Evolutionary conservation across 495 filamentous ascomycete species (phyloP), one percentile per base, ranked within the genome.

Genomic region (Immersiella caudata): DNA sequence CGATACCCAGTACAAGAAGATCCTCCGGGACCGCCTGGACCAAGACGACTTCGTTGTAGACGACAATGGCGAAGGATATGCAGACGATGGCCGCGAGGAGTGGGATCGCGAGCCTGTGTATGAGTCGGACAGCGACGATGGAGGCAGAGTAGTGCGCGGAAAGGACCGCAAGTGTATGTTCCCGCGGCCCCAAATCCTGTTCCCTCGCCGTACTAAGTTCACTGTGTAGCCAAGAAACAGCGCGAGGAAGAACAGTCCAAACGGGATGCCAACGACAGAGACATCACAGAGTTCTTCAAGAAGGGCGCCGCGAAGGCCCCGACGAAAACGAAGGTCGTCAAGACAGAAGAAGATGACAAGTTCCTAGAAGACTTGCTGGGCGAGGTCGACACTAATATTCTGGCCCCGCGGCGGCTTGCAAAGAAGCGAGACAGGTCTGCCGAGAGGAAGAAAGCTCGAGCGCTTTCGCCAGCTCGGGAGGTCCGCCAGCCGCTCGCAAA

Each of bases 31-130:
- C 54, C 90, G 96, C 22, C 83, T 99, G 54, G 92, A 96, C 75
- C 85, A 94, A 74, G 95, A 99, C 75, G 95, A 99, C 80, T 99
- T 99, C 67, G 94, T 99, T 64, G 92, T 99, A 62, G 92, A 96
- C 78, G 91, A 95, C 79, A 93, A 96, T 79, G 94, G 93, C 60
- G 91, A 91, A 68, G 92, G 93, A 26, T 99, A 99, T 75, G 94
- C 91, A 60, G 95, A 99, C 74, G 96, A 99, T 75, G 95, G 95
- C 64, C 91, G 95, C 59, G 95, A 99, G 75, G 95, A 97, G 55
- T 99, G 95, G 96, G 93, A 96, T 68, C 82, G 84, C 65, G 87
- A 91, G 68, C 85, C 80, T 21, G 79, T 73, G 50, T 89, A 92
- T 71, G 83, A 88, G 67, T 88, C 88, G 7, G 92, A 91, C 70